These are phyloP conservation scores for Neurospora sp. DNA, from an alignment of 495 filamentous ascomycete species.

Conservation along the genomic window DNA sequence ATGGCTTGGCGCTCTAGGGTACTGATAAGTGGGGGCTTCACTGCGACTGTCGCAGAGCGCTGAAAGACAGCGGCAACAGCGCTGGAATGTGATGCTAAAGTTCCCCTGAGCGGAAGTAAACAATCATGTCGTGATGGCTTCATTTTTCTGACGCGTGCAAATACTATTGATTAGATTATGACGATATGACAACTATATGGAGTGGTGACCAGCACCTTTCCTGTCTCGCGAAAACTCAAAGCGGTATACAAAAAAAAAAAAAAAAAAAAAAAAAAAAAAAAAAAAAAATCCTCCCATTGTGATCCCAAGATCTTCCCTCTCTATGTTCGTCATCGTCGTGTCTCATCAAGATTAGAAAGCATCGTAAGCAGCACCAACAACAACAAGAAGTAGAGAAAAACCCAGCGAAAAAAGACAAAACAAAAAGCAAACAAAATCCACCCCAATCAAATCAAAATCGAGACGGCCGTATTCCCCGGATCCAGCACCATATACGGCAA, in stretches of 20 bases:
- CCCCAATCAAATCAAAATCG: constrained; percentile 24
- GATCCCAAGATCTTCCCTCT: neutral
- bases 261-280: neutral
- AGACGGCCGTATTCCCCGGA: constrained; percentile 30
- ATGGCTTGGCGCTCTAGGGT: neutral
- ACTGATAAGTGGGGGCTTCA: neutral
- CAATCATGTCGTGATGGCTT: neutral
- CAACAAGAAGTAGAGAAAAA: neutral
- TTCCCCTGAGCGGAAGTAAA: neutral
- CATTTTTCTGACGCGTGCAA: neutral
- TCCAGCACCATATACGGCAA: constrained; percentile 33
- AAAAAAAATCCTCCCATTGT: neutral
- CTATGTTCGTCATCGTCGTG: neutral
- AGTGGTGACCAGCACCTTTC: neutral
- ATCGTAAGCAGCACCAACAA: neutral
- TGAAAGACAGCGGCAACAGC: neutral
- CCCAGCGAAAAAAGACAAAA: neutral
- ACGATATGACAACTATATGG: neutral
- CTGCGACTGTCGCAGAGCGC: neutral
- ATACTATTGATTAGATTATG: neutral
- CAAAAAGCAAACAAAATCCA: neutral
- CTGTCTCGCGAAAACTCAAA: neutral
- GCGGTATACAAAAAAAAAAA: neutral
- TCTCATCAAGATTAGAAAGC: neutral
- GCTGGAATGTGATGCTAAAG: neutral